Evolutionary conservation across 805 yeast genomes (phyloP).

Genomic region (Yamadazyma sp.): DNA sequence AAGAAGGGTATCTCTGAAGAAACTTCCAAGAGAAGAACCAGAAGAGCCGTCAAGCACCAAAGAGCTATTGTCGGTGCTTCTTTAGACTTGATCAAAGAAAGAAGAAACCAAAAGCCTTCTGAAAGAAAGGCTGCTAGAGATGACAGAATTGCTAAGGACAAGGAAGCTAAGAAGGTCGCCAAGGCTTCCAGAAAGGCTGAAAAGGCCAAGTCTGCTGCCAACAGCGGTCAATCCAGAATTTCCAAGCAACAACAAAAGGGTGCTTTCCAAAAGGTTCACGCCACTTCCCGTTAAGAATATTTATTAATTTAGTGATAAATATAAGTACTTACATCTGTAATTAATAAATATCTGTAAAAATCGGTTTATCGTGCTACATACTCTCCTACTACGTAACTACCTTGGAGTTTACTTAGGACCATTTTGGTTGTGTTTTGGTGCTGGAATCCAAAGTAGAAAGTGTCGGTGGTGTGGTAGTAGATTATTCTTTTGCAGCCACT

Average conservation of each 20-base stretch:
- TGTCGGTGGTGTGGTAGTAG: conserved; percentile 41
- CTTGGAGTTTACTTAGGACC: conserved; percentile 23
- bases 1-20: conserved; percentile 99
- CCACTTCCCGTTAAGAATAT: conserved; percentile 84
- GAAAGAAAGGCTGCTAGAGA: conserved; percentile 98
- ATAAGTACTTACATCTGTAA: conserved; percentile 12
- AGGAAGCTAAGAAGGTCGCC: conserved; percentile 86
- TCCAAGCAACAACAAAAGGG: conserved; percentile 98
- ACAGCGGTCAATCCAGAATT: conserved; percentile 63
- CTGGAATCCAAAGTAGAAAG: conserved; percentile 33
- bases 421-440: conserved; percentile 18
- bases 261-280: conserved; percentile 95
- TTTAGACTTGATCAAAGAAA: conserved; percentile 95
- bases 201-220: conserved; percentile 78
- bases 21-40: conserved; percentile 92
- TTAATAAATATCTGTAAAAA: conserved; percentile 15
- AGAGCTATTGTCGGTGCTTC: conserved; percentile 99
- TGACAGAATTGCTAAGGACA: conserved; percentile 77
- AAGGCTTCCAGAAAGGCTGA: conserved; percentile 96
- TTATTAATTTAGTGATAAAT: conserved; percentile 15
- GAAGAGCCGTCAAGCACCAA: conserved; percentile 97
- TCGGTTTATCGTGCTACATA: conserved; percentile 3
- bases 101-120: conserved; percentile 94
- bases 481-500: conserved; percentile 18
- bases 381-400: conserved; percentile 29